Conservation (phyloP, 768 basidiomycete genomes). For the Rhodotorula kratochvilovae region DNA sequence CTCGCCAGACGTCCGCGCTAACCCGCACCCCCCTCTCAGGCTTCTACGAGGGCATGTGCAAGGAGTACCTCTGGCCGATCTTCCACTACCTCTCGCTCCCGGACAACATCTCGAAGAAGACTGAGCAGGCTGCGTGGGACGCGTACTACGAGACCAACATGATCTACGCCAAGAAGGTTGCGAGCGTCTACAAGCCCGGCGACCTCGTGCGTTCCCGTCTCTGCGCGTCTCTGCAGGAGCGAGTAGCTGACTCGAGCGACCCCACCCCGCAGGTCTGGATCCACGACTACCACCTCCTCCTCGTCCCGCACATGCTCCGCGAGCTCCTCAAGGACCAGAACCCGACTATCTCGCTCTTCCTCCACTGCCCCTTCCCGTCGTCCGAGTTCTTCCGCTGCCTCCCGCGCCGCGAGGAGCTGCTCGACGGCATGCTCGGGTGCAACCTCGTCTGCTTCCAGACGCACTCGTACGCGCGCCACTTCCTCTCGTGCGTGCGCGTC, state of each 20-base stretch:
- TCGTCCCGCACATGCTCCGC: slow-evolving; percentile 79
- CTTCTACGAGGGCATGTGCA: slow-evolving; percentile 76
- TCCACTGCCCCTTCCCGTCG: slow-evolving; percentile 96
- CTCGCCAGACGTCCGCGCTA: no score
- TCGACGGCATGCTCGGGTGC: slow-evolving; percentile 96
- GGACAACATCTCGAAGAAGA: slow-evolving; percentile 85
- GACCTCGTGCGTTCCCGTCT: slow-evolving; percentile 78
- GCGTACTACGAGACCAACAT: slow-evolving; percentile 77
- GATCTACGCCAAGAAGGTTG: slow-evolving; percentile 75
- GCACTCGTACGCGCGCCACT: slow-evolving; percentile 91
- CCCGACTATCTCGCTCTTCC: slow-evolving; percentile 73
- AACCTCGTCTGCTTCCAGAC: slow-evolving; percentile 97
- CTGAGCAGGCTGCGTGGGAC: slow-evolving; percentile 63
- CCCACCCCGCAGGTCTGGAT: slow-evolving; percentile 44
- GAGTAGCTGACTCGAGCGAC: no score
- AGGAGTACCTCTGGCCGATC: slow-evolving; percentile 84
- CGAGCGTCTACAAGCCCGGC: slow-evolving; percentile 74
- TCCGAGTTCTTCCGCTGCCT: slow-evolving; percentile 93
- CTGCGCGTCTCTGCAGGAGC: slow-evolving; percentile 62
- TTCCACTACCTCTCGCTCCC: slow-evolving; percentile 99
- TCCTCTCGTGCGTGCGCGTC: slow-evolving; percentile 89
- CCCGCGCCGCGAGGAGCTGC: slow-evolving; percentile 83
- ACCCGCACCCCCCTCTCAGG: slow-evolving; percentile 1
- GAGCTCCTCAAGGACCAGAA: slow-evolving; percentile 59
- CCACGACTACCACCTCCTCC: slow-evolving; percentile 91